Base-by-base conservation (phyloP, 805 yeast species). In the Henningerozyma blattae region DNA sequence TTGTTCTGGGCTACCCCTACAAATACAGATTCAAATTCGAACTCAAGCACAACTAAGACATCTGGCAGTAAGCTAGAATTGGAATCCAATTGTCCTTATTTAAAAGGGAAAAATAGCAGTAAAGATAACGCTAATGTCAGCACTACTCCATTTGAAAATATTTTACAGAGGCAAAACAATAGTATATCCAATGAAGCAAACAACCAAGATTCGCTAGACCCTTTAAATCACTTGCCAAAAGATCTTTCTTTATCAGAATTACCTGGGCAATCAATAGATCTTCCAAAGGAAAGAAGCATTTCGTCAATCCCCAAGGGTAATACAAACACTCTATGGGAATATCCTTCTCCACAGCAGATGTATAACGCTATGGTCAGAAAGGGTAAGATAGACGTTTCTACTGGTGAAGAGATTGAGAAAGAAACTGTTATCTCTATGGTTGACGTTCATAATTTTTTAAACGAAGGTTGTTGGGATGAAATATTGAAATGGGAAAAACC, bases 281-380 rank as follows among this genome's bases (percentile, higher is more conserved):
- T 91, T 22, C 86, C 96, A 8, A 83, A 91, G 0, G 83, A 80
- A 28, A 73, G 95, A 46, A 80, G 94, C 2, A 57, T 77, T 26
- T 84, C 95, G 13, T 61, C 84, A 2, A 91, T 91, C 34, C 98
- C 98, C 15, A 70, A 84, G 42, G 97, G 97, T 19, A 52, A 54
- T 12, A 65, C 62, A 2, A 75, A 74, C 40, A 94, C 94, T 2
- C 74, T 77, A 31, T 91, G 99, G 99, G 98, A 91, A 59, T 91
- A 91, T 54, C 99, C 99, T 2, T 84, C 95, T 2, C 98, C 99
- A 1, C 98, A 91, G 59, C 99, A 91, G 56, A 91, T 91, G 99
- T 76, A 86, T 44, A 87, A 89, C 50, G 99, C 99, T 10, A 89
- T 91, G 97, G 62, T 86, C 18, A 75, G 89, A 43, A 91, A 91